Evolutionary conservation across 139 green algal species (phyloP), one percentile per base, ranked within the genome.

Genomic region (Picochlorum costavermella): DNA sequence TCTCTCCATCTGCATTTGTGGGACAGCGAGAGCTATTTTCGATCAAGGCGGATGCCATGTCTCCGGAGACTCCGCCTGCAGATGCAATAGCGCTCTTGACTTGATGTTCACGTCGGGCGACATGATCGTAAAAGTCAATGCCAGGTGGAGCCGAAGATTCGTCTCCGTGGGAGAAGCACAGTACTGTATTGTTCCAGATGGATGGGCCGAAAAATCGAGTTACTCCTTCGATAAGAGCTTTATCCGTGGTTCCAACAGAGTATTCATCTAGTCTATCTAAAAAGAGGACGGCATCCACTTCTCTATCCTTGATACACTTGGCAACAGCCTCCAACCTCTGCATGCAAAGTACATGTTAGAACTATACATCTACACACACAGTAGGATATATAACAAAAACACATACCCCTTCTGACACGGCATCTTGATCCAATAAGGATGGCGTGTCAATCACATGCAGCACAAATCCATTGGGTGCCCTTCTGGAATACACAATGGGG

Each of bases 381-480:
- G 10, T 17, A 11, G 28, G 20, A 23, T 23, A 23, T 23, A 0
- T n/a, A 23, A 30, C 23, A 17, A 16, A 9, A 50, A 50, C n/a
- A 53, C 46, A 1, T 53, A 53, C 46, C 17, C 78, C 69, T 57
- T 57, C 31, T 30, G 63, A 73, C 13, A 91, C 61, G 1, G 55
- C 37, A 64, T 88, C 85, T 33, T 75, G 72, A 3, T 90, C 76
- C 55, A 89, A 67, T 33, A 92, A 60, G 1, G 82, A 85, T 29
- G 84, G 86, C 5, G 86, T 86, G 76, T 92, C 85, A 40, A 92
- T 85, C 51, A 87, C 6, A 56, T 64, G 79, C 30, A 92, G 33
- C 23, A 69, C 76, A 62, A 92, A 91, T 13, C 73, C 84, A 14
- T 58, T 31, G 6, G 30, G 48, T 12, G 45, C 40, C 23, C 36